These are phyloP conservation scores for Alliaria petiolata DNA, from an alignment of 345 rosid species.

Conservation along the genomic window DNA sequence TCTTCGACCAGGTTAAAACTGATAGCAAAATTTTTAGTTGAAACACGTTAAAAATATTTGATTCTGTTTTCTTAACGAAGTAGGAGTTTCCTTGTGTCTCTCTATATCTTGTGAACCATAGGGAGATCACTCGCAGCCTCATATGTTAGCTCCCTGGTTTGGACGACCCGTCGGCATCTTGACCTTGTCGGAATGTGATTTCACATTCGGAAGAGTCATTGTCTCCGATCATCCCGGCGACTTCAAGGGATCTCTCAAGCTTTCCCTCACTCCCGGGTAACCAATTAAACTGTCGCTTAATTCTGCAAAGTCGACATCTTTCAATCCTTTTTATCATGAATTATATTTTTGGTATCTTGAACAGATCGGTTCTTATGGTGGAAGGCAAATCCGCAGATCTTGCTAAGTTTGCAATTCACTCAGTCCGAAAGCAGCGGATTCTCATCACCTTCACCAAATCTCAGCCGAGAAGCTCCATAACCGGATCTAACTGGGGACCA, in stretches of 20 bases:
- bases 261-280: slow-evolving; percentile 85
- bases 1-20: slow-evolving; percentile 64
- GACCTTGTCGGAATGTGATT: slow-evolving; percentile 75
- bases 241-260: slow-evolving; percentile 76
- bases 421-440: slow-evolving; percentile 59
- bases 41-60: neutral
- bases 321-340: neutral
- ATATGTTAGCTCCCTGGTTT: slow-evolving; percentile 66
- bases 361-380: slow-evolving; percentile 68
- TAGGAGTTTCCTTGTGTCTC: neutral
- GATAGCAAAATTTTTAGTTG: neutral
- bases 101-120: slow-evolving; percentile 21
- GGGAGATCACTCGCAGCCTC: slow-evolving; percentile 96
- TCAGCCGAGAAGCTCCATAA: slow-evolving; percentile 46
- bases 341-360: neutral
- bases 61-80: neutral
- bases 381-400: slow-evolving; percentile 79
- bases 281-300: neutral
- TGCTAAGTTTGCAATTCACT: slow-evolving; percentile 71
- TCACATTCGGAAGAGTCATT: slow-evolving; percentile 73
- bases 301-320: slow-evolving; percentile 7
- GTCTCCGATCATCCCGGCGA: slow-evolving; percentile 64
- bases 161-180: slow-evolving; percentile 70
- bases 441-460: slow-evolving; percentile 72
- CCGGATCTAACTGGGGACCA: slow-evolving; percentile 54